Conservation (phyloP, 1,139 yeast genomes). For the Pichia sp. region DNA sequence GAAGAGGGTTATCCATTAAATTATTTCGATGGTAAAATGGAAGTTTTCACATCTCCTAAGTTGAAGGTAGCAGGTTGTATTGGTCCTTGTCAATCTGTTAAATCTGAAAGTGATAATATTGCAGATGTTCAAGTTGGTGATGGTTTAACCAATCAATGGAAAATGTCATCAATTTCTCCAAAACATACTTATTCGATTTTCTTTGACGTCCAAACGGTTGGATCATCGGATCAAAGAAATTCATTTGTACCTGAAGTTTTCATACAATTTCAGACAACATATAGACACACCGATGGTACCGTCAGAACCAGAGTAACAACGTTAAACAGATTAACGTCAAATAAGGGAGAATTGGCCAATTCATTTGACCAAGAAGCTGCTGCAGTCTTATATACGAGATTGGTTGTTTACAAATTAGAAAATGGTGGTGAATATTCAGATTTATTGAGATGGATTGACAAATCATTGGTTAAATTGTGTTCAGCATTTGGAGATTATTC, state of each 20-base stretch:
- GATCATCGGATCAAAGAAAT: slow-evolving; percentile 26
- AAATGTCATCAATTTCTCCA: slow-evolving; percentile 76
- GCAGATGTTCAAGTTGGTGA: slow-evolving; percentile 91
- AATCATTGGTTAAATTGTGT: slow-evolving; percentile 76
- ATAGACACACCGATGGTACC: slow-evolving; percentile 75
- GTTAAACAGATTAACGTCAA: slow-evolving; percentile 27
- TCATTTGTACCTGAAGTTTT: slow-evolving; percentile 43
- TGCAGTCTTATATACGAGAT: slow-evolving; percentile 90
- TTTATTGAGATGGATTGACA: slow-evolving; percentile 79
- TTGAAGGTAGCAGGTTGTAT: slow-evolving; percentile 86
- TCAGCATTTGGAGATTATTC: slow-evolving; percentile 82
- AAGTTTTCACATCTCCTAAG: slow-evolving; percentile 83
- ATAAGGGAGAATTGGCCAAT: slow-evolving; percentile 30
- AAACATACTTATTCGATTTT: slow-evolving; percentile 79
- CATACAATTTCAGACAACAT: slow-evolving; percentile 67
- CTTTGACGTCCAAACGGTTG: slow-evolving; percentile 67
- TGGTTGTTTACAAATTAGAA: slow-evolving; percentile 85
- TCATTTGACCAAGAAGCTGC: slow-evolving; percentile 99
- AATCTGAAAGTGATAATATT: slow-evolving; percentile 53
- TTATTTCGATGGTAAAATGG: slow-evolving; percentile 84
- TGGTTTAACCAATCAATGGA: slow-evolving; percentile 88
- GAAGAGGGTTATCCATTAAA: slow-evolving; percentile 73
- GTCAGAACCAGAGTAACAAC: slow-evolving; percentile 91
- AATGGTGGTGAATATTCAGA: slow-evolving; percentile 42
- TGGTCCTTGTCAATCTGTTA: slow-evolving; percentile 83